Conservation (phyloP, 345 rosid genomes). For the Psidium guajava region DNA sequence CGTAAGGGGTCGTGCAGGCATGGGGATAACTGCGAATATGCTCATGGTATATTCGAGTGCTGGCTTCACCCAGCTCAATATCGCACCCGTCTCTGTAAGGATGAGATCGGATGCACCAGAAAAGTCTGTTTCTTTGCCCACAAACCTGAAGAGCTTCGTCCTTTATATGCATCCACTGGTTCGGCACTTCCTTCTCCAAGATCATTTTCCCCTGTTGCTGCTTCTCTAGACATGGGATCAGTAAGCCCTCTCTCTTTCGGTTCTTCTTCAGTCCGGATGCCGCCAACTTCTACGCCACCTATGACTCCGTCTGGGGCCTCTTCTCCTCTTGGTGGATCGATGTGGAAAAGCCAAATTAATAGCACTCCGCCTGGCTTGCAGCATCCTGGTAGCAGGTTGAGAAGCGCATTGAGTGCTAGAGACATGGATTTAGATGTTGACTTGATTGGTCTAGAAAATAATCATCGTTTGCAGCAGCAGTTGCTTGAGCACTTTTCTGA, state of each 20-base stretch:
- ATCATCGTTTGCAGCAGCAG: slow-evolving; percentile 21
- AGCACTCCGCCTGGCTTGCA: slow-evolving; percentile 50
- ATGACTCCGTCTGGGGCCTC: slow-evolving; percentile 49
- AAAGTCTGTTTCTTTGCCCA: slow-evolving; percentile 98
- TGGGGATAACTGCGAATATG: slow-evolving; percentile 81
- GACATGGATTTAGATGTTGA: slow-evolving; percentile 51
- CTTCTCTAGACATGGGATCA: slow-evolving; percentile 54
- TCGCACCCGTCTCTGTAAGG: slow-evolving; percentile 80
- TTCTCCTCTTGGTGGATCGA: slow-evolving; percentile 38
- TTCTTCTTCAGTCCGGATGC: slow-evolving; percentile 31
- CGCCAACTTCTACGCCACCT: slow-evolving; percentile 54
- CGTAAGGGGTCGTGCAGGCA: slow-evolving; percentile 80
- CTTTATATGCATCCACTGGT: slow-evolving; percentile 75
- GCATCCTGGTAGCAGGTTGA: slow-evolving; percentile 77
- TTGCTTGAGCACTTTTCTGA: slow-evolving; percentile 42
- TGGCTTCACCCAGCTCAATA: slow-evolving; percentile 99
- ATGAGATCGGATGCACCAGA: slow-evolving; percentile 59
- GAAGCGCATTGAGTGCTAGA: slow-evolving; percentile 47
- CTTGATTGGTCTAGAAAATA: slow-evolving; percentile 20
- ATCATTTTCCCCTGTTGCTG: slow-evolving; percentile 37
- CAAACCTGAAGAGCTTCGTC: slow-evolving; percentile 75
- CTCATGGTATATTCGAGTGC: slow-evolving; percentile 88
- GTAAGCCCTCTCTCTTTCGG: slow-evolving; percentile 52
- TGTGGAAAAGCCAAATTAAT: slow-evolving; percentile 46
- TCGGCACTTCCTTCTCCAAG: slow-evolving; percentile 79